Evolutionary conservation across 495 filamentous ascomycete species (phyloP), one percentile per base, ranked within the genome.

Genomic region (Daldinia grandis): DNA sequence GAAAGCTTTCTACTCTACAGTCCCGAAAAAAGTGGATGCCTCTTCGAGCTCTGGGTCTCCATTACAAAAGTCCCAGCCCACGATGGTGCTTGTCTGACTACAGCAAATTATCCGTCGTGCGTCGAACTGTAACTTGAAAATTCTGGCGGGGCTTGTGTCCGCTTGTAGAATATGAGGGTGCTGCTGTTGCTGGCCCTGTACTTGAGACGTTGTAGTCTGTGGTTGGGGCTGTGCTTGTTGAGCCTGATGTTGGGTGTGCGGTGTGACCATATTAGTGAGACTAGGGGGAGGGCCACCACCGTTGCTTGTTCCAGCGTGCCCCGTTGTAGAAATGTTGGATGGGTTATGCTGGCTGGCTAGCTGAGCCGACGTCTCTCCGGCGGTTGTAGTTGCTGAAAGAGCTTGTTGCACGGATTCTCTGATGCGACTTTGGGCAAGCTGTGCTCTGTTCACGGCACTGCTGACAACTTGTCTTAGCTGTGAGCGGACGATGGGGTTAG

Each of bases 61-160:
- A 71, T 91, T 91, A 55, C 93, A 95, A 84, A 97, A 99, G 81
- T 99, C 95, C 95, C 95, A 99, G 4, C 94, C 95, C 3, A 98
- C 93, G 66, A 99, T 98, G 56, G 90, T 89, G 31, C 89, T 91
- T 62, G 95, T 91, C 74, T 97, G 93, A 53, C 90, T 93, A 71
- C 95, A 97, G 80, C 94, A 97, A 59, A 99, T 92, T 77, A 99
- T 97, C 76, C 94, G 90, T 50, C 95, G 86, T 0, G 94, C 90
- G 74, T 99, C 95, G 73, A 98, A 99, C 81, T 99, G 96, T 27
- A 98, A 84, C 80, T 99, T 99, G 82, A 98, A 99, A n/a, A 99
- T 92, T 28, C 95, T 80, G 14, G 88, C 86, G 57, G 84, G 78
- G 64, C 88, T 88, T 61, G 75, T 76, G 64, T 85, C 81, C 59